Percentiles rank a stretch among this genome's conserved stretches.
Conservation (phyloP, 2,329 filamentous ascomycete species). For the Fonsecaea pedrosoi region DNA sequence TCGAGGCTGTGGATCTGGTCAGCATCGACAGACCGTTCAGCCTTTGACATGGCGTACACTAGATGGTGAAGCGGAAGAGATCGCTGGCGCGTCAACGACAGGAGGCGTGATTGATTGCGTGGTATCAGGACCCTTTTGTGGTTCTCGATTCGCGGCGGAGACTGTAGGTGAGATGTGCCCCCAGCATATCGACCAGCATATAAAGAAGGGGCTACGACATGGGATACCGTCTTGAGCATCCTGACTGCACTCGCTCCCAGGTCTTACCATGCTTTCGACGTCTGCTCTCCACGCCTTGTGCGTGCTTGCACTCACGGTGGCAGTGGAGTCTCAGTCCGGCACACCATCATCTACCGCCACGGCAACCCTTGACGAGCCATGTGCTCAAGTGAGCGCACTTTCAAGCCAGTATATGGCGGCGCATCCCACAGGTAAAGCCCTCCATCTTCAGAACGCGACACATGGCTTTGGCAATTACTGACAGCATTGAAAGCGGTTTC, state of each 20-base stretch:
- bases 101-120: background rate
- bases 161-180: background rate
- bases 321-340: slow-evolving; percentile 5
- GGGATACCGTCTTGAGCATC: background rate
- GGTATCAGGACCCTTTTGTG: background rate
- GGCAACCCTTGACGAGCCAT: background rate
- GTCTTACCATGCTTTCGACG: background rate
- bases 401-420: slow-evolving; percentile 7
- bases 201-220: background rate
- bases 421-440: slow-evolving; percentile 2
- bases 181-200: background rate
- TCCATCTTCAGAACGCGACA: background rate
- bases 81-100: background rate
- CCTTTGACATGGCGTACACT: background rate
- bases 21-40: background rate
- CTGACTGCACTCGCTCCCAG: background rate
- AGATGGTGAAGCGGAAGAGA: background rate
- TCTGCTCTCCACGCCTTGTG: background rate
- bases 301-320: slow-evolving; percentile 2
- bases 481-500: background rate
- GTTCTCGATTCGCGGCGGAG: background rate
- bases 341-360: background rate
- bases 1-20: background rate
- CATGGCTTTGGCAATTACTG: background rate
- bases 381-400: slow-evolving; percentile 11